These are phyloP conservation scores for Mortierella sp. DNA, from an alignment of 371 early-diverging fungal species.

Conservation along the genomic window DNA sequence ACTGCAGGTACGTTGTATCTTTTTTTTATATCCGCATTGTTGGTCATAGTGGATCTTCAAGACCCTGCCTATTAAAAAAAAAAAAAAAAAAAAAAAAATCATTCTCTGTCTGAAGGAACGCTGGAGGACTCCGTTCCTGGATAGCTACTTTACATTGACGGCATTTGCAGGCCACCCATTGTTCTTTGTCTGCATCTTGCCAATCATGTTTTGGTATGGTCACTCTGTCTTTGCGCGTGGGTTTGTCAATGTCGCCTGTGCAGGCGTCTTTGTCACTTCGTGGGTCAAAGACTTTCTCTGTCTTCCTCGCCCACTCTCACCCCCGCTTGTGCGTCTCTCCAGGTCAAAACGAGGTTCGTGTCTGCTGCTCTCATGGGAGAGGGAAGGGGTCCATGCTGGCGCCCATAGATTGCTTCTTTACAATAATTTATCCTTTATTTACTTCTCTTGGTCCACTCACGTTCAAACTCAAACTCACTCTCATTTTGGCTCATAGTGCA, in stretches of 20 bases:
- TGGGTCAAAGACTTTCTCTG: slow-evolving; percentile 75
- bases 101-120: slow-evolving; percentile 16
- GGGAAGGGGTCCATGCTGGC: too few relatives aligned
- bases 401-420: too few relatives aligned
- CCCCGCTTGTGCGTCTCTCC: slow-evolving; percentile 73
- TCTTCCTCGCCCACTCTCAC: slow-evolving; percentile 78
- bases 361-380: too few relatives aligned
- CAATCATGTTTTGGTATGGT: slow-evolving; percentile 52
- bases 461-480: too few relatives aligned
- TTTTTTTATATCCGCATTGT: neutral
- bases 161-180: slow-evolving; percentile 52
- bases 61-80: too few relatives aligned
- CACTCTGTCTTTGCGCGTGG: slow-evolving; percentile 49
- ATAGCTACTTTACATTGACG: slow-evolving; percentile 47
- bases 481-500: slow-evolving; percentile 15
- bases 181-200: slow-evolving; percentile 46
- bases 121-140: slow-evolving; percentile 42
- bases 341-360: slow-evolving; percentile 58
- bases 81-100: too few relatives aligned
- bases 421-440: too few relatives aligned
- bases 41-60: neutral
- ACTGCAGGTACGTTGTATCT: slow-evolving; percentile 21
- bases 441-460: too few relatives aligned
- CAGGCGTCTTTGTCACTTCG: slow-evolving; percentile 41
- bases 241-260: slow-evolving; percentile 45